Evolutionary conservation across 2,329 filamentous ascomycete species (phyloP).

Genomic region (Tolypocladium sp.): DNA sequence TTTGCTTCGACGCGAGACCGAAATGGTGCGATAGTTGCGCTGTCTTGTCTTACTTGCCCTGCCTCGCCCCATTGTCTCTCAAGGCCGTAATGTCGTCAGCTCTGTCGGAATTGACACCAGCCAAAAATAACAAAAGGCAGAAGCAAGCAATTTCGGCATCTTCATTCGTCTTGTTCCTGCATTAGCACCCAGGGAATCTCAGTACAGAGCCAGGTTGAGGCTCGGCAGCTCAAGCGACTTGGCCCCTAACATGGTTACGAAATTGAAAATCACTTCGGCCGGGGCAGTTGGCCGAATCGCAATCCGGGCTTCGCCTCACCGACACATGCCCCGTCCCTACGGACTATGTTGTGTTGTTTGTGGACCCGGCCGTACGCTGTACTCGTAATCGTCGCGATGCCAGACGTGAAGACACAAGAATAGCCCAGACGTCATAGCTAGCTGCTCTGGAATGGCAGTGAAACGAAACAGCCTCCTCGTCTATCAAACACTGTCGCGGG

Average conservation of each 20-base stretch:
- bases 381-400: neutral
- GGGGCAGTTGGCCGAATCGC: neutral
- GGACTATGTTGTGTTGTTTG: neutral
- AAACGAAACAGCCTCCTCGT: neutral
- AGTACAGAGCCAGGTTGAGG: neutral
- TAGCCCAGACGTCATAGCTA: neutral
- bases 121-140: neutral
- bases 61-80: neutral
- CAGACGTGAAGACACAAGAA: neutral
- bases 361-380: neutral
- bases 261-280: neutral
- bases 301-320: neutral
- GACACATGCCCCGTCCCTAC: neutral
- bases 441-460: neutral
- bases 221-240: neutral
- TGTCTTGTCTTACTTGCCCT: neutral
- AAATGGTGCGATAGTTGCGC: neutral
- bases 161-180: neutral
- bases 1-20: neutral
- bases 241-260: neutral
- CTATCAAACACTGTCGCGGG: neutral
- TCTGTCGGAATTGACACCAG: neutral
- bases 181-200: neutral
- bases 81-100: neutral
- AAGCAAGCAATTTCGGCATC: neutral